phyloP scores from a whole-genome alignment of 1,284 basidiomycete genomes.

The Somion occarium region DNA sequence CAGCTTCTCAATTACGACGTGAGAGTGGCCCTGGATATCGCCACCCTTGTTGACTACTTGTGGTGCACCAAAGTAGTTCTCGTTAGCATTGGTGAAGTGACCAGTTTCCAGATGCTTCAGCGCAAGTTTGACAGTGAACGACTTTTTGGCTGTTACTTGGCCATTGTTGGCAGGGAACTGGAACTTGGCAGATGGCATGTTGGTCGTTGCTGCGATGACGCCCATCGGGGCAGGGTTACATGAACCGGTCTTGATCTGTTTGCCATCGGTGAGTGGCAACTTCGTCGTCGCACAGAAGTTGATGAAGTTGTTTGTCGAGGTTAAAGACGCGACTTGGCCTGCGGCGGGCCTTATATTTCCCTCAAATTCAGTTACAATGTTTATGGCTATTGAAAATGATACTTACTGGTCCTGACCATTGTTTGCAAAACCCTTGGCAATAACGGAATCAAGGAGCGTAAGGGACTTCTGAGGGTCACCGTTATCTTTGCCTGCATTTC shows the following conservation, averaged over 20 bases:
- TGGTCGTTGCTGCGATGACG: slow-evolving; percentile 46
- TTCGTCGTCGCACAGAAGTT: slow-evolving; percentile 37
- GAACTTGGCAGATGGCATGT: slow-evolving; percentile 61
- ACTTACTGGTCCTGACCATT: slow-evolving; percentile 36
- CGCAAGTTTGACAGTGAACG: slow-evolving; percentile 55
- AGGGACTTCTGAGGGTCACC: slow-evolving; percentile 28
- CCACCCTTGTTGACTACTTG: slow-evolving; percentile 54
- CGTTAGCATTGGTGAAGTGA: slow-evolving; percentile 55
- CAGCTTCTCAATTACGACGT: slow-evolving; percentile 58
- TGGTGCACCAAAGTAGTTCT: slow-evolving; percentile 64
- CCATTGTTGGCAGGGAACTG: slow-evolving; percentile 49
- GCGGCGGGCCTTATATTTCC: slow-evolving; percentile 25
- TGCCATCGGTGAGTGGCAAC: slow-evolving; percentile 39
- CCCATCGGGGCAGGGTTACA: slow-evolving; percentile 65
- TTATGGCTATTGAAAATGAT: too few species aligned
- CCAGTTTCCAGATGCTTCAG: slow-evolving; percentile 56
- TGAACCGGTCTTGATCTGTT: slow-evolving; percentile 47
- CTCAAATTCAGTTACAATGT: neutral
- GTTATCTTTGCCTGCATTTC: slow-evolving; percentile 4
- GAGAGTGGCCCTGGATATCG: slow-evolving; percentile 55
- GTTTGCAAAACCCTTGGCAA: slow-evolving; percentile 24
- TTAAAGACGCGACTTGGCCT: slow-evolving; percentile 39
- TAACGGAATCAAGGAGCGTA: slow-evolving; percentile 22
- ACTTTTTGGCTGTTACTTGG: slow-evolving; percentile 43
- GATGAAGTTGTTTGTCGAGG: slow-evolving; percentile 54